Percentiles rank a stretch among this genome's conserved stretches.
phyloP scores from a whole-genome alignment of 306 rosid species.

The Mucuna pruriens region DNA sequence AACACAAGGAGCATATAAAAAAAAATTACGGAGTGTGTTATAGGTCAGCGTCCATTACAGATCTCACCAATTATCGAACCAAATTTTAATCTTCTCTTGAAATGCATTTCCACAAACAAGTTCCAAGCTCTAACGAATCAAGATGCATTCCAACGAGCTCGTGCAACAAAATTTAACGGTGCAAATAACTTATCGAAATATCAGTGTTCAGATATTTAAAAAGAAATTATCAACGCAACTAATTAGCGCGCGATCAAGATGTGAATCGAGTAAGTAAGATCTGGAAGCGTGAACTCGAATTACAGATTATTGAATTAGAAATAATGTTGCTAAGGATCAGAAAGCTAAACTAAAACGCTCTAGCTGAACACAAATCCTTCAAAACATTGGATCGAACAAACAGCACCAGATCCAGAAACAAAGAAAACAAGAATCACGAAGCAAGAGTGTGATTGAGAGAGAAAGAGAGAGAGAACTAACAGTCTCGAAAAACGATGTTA shows the following conservation, averaged over 20 bases:
- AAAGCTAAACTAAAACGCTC: conserved; percentile 3
- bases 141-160: conserved; percentile 3
- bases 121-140: not conserved
- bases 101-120: not conserved
- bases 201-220: not conserved
- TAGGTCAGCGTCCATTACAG: not conserved
- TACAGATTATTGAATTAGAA: conserved; percentile 10
- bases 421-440: not conserved
- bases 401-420: conserved; percentile 38
- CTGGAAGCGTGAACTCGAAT: conserved; percentile 33
- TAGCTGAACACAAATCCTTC: not conserved
- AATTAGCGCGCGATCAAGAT: conserved; percentile 1
- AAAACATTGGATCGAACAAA: conserved; percentile 35
- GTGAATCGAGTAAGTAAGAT: conserved; percentile 36
- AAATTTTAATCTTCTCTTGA: conserved; percentile 5
- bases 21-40: not conserved
- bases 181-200: not conserved
- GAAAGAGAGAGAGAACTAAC: conserved; percentile 44
- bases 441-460: conserved; percentile 17
- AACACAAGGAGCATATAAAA: not conserved
- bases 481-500: conserved; percentile 60
- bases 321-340: conserved; percentile 10
- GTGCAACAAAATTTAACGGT: conserved; percentile 12
- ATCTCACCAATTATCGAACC: conserved; percentile 9
- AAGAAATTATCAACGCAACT: not conserved